phyloP scores from a whole-genome alignment of 2,329 filamentous ascomycete genomes.

The Scedosporium minutisporum region DNA sequence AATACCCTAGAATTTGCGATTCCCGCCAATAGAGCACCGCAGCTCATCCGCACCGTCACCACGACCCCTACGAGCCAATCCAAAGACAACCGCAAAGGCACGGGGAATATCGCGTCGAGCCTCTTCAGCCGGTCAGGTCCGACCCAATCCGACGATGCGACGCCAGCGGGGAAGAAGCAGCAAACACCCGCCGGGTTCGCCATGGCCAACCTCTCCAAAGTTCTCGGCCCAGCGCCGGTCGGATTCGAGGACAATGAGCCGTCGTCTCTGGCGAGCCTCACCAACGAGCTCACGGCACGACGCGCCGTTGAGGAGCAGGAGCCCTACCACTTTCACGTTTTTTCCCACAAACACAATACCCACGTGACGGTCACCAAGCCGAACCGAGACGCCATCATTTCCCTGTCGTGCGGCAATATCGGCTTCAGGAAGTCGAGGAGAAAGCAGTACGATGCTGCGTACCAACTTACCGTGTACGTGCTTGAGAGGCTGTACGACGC shows the following conservation, averaged over 20 bases:
- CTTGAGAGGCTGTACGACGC: conserved; percentile 77
- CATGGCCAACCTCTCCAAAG: conserved; percentile 12
- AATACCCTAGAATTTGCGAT: not conserved
- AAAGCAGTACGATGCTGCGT: conserved; percentile 80
- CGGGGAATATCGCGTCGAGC: not conserved
- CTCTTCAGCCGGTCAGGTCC: conserved; percentile 1
- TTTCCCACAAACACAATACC: conserved; percentile 84
- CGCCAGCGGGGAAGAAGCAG: not conserved
- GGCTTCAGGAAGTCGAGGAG: conserved; percentile 81
- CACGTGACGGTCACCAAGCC: conserved; percentile 85
- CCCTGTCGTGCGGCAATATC: conserved; percentile 73
- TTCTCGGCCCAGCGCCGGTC: conserved; percentile 9
- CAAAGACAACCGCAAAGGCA: conserved; percentile 3
- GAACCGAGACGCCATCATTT: conserved; percentile 68
- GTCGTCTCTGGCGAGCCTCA: not conserved
- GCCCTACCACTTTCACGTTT: conserved; percentile 82
- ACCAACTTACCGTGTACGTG: conserved; percentile 77
- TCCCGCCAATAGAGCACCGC: conserved; percentile 4
- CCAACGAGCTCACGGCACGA: conserved; percentile 1
- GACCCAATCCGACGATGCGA: not conserved
- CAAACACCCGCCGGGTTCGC: not conserved
- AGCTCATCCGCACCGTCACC: conserved; percentile 12
- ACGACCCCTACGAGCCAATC: conserved; percentile 12
- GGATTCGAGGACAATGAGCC: conserved; percentile 7
- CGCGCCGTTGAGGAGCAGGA: conserved; percentile 32